Percentiles rank a stretch among this genome's conserved stretches.
phyloP scores from a whole-genome alignment of 805 yeast genomes.

The Lipomyces chichibuensis region DNA sequence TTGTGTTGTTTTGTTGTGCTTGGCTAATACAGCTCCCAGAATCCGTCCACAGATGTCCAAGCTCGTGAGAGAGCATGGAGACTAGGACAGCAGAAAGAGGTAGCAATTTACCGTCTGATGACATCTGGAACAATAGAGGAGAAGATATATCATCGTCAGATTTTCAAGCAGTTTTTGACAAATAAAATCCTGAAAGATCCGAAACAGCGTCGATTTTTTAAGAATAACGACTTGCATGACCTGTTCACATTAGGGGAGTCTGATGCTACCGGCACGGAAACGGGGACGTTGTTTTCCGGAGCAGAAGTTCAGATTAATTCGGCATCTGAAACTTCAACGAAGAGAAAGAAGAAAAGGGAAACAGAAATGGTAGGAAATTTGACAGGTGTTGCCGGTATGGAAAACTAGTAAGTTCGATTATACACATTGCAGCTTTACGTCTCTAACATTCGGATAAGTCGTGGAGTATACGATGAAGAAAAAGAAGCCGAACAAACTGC shows the following conservation, averaged over 20 bases:
- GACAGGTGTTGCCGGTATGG: slow-evolving; percentile 74
- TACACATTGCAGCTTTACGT: background rate
- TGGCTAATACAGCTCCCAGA: slow-evolving; percentile 39
- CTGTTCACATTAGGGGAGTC: slow-evolving; percentile 79
- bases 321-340: slow-evolving; percentile 40
- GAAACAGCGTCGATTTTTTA: slow-evolving; percentile 88
- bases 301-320: slow-evolving; percentile 46
- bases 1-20: background rate
- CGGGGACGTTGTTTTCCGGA: slow-evolving; percentile 64
- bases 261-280: slow-evolving; percentile 67
- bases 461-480: slow-evolving; percentile 24
- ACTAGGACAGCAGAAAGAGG: slow-evolving; percentile 90
- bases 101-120: slow-evolving; percentile 86
- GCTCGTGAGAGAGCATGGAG: slow-evolving; percentile 98
- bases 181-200: slow-evolving; percentile 95
- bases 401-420: slow-evolving; percentile 58
- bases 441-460: slow-evolving; percentile 1
- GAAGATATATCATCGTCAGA: slow-evolving; percentile 94
- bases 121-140: slow-evolving; percentile 96
- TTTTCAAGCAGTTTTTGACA: slow-evolving; percentile 90
- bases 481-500: slow-evolving; percentile 9
- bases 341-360: slow-evolving; percentile 44
- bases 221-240: slow-evolving; percentile 88
- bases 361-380: slow-evolving; percentile 70
- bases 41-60: slow-evolving; percentile 95